These are phyloP conservation scores for Citrus sinensis DNA, from an alignment of 345 rosid genomes.

Conservation along the genomic window DNA sequence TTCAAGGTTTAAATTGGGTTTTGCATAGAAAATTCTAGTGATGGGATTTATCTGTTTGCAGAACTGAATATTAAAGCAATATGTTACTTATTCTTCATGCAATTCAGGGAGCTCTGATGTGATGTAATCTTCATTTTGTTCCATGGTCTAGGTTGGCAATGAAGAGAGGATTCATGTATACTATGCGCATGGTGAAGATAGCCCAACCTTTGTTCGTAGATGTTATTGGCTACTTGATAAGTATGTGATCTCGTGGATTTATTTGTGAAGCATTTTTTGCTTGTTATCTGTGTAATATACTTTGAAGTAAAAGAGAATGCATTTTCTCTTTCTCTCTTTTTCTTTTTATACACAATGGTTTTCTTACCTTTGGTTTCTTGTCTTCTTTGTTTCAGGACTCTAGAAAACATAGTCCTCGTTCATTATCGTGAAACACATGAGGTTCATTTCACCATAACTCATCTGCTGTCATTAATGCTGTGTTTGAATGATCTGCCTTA, in stretches of 20 bases:
- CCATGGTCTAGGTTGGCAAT: constrained; percentile 63
- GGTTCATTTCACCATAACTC: constrained; percentile 45
- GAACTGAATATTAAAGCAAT: background rate
- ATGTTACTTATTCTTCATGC: background rate
- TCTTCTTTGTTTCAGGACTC: constrained; percentile 46
- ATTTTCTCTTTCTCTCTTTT: background rate
- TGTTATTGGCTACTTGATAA: constrained; percentile 99
- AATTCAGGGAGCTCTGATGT: background rate
- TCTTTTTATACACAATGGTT: background rate
- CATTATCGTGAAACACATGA: constrained; percentile 97
- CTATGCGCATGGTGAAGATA: constrained; percentile 95
- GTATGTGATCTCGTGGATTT: constrained; percentile 41
- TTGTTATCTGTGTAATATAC: background rate
- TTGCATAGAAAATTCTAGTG: background rate
- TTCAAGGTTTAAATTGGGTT: background rate
- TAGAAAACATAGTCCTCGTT: constrained; percentile 93
- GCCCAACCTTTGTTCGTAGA: constrained; percentile 90
- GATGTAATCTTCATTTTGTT: constrained; percentile 6
- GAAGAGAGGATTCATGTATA: constrained; percentile 99
- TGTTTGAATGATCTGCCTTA: background rate
- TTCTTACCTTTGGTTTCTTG: constrained; percentile 12
- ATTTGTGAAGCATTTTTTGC: background rate
- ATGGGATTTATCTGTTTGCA: background rate
- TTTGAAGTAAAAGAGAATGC: background rate
- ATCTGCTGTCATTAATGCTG: background rate